phyloP scores from a whole-genome alignment of 805 yeast genomes.

The Millerago galiae region DNA sequence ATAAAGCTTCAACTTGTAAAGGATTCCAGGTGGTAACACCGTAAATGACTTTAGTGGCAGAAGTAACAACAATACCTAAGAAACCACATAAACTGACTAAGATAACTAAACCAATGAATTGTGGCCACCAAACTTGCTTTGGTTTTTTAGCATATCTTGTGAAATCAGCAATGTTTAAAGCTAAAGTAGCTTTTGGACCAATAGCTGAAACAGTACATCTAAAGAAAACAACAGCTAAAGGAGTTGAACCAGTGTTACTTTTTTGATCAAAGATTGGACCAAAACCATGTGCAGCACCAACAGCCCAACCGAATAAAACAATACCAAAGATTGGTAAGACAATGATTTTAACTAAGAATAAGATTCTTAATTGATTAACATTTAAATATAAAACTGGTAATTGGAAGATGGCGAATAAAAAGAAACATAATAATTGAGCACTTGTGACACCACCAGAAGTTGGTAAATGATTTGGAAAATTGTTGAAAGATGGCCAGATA shows the following conservation, averaged over 20 bases:
- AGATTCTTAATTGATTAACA: constrained; percentile 29
- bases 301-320: constrained; percentile 28
- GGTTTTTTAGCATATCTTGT: constrained; percentile 30
- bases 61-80: constrained; percentile 28
- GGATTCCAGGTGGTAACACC: constrained; percentile 42
- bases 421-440: constrained; percentile 27
- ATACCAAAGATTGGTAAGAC: constrained; percentile 26
- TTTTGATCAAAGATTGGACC: constrained; percentile 22
- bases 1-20: constrained; percentile 30
- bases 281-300: constrained; percentile 23
- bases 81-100: constrained; percentile 25
- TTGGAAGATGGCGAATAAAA: constrained; percentile 27
- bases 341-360: constrained; percentile 28
- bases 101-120: constrained; percentile 26
- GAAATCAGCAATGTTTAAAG: constrained; percentile 33
- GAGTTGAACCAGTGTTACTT: constrained; percentile 19
- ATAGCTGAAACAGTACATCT: constrained; percentile 26
- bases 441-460: constrained; percentile 22
- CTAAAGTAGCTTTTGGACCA: constrained; percentile 32
- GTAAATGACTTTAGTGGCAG: constrained; percentile 29
- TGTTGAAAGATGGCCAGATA: constrained; percentile 42
- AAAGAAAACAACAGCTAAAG: constrained; percentile 20
- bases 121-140: constrained; percentile 26
- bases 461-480: constrained; percentile 30
- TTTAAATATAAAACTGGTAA: constrained; percentile 29